Percentiles rank a stretch among this genome's conserved stretches.
These are phyloP conservation scores for Kalmusia sp. DNA, from an alignment of 2,329 filamentous ascomycete genomes.

Conservation along the genomic window DNA sequence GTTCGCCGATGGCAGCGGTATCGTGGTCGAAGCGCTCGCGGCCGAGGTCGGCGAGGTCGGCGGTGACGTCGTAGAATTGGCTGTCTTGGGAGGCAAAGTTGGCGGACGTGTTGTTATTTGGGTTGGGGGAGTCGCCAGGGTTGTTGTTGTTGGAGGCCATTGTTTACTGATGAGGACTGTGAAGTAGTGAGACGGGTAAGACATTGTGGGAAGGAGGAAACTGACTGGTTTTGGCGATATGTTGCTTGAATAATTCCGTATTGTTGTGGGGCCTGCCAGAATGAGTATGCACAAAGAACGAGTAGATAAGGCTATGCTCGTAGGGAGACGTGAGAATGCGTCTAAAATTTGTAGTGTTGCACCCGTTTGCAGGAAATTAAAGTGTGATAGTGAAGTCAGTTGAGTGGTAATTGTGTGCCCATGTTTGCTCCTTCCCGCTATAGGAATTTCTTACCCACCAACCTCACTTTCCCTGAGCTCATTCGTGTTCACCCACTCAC, in stretches of 20 bases:
- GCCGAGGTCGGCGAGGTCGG: constrained; percentile 39
- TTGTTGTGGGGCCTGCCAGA: too few species aligned
- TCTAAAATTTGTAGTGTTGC: too few species aligned
- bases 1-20: constrained; percentile 36
- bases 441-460: too few species aligned
- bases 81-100: neutral
- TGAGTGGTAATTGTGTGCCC: neutral
- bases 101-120: neutral
- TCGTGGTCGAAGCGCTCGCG: constrained; percentile 37
- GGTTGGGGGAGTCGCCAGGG: neutral
- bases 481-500: too few species aligned
- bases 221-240: neutral
- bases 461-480: too few species aligned
- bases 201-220: neutral
- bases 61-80: constrained; percentile 18
- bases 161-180: neutral
- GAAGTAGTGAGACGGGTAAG: neutral
- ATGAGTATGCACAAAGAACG: too few species aligned
- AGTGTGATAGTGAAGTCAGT: too few species aligned
- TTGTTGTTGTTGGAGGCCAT: neutral
- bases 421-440: neutral
- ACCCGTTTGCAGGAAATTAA: too few species aligned
- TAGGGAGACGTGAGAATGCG: too few species aligned
- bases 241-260: too few species aligned
- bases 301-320: too few species aligned